Evolutionary conservation across 1,284 basidiomycete species (phyloP).

Genomic region (Cutaneotrichosporon cutaneum): DNA sequence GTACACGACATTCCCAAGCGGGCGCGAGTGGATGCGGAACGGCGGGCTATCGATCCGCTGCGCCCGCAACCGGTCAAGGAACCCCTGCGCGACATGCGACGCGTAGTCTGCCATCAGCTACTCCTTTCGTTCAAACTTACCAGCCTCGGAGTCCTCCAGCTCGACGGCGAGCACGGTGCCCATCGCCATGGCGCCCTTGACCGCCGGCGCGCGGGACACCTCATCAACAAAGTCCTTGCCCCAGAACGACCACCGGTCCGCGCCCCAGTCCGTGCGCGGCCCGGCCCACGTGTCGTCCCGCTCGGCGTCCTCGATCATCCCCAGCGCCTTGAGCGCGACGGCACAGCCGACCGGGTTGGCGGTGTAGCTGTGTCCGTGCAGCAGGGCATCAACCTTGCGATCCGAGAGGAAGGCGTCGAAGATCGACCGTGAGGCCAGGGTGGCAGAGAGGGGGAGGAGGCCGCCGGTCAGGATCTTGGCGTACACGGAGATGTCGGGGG

Average conservation of each 20-base stretch:
- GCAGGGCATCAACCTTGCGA: conserved; percentile 74
- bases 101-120: conserved; percentile 61
- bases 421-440: conserved; percentile 74
- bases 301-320: conserved; percentile 61
- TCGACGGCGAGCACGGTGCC: conserved; percentile 85
- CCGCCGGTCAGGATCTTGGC: conserved; percentile 96
- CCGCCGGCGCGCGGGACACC: conserved; percentile 61
- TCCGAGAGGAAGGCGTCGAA: conserved; percentile 77
- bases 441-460: conserved; percentile 80
- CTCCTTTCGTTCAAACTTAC: conserved; percentile 51
- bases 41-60: conserved; percentile 25
- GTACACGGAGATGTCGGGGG: conserved; percentile 84
- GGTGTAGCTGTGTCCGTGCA: conserved; percentile 95
- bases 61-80: conserved; percentile 55
- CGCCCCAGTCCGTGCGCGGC: conserved; percentile 58
- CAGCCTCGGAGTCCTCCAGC: conserved; percentile 62
- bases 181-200: conserved; percentile 79
- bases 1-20: conserved; percentile 89
- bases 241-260: conserved; percentile 83
- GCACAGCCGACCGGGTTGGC: conserved; percentile 89
- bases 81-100: conserved; percentile 66
- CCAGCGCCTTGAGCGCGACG: conserved; percentile 78
- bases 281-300: conserved; percentile 60
- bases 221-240: conserved; percentile 66
- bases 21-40: conserved; percentile 80